These are phyloP conservation scores for Neonectria faginata DNA, from an alignment of 2,329 filamentous ascomycete genomes.

Conservation along the genomic window DNA sequence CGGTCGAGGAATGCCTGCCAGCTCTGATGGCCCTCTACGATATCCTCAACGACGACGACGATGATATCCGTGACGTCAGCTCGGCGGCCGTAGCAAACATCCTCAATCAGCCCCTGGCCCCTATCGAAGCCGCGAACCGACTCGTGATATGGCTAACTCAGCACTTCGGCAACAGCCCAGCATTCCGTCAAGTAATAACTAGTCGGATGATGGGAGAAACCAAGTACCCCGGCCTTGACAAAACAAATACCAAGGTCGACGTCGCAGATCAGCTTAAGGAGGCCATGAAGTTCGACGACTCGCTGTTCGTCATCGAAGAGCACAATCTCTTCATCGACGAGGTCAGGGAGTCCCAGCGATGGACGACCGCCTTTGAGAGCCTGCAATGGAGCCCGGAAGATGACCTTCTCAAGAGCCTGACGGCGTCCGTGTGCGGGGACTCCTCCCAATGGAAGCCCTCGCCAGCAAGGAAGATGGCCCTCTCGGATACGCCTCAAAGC, in stretches of 20 bases:
- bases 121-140: constrained; percentile 59
- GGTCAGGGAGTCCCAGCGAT: constrained; percentile 77
- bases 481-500: constrained; percentile 78
- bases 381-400: constrained; percentile 41
- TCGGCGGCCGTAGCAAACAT: constrained; percentile 62
- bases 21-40: constrained; percentile 78
- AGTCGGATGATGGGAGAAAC: constrained; percentile 54
- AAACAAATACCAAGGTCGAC: constrained; percentile 23
- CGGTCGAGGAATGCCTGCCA: constrained; percentile 59
- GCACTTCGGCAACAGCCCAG: constrained; percentile 49
- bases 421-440: constrained; percentile 64
- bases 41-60: constrained; percentile 88
- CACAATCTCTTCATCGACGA: constrained; percentile 95
- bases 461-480: constrained; percentile 67
- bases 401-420: constrained; percentile 45
- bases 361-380: constrained; percentile 65
- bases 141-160: constrained; percentile 58
- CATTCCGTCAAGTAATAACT: constrained; percentile 56
- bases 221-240: constrained; percentile 24
- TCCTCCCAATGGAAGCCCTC: constrained; percentile 56
- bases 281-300: constrained; percentile 68
- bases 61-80: constrained; percentile 81
- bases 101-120: constrained; percentile 58
- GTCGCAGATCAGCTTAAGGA: constrained; percentile 56
- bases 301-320: constrained; percentile 88